Evolutionary conservation across 148 eudicot genomes (phyloP).

Genomic region (Nyssa sinensis): DNA sequence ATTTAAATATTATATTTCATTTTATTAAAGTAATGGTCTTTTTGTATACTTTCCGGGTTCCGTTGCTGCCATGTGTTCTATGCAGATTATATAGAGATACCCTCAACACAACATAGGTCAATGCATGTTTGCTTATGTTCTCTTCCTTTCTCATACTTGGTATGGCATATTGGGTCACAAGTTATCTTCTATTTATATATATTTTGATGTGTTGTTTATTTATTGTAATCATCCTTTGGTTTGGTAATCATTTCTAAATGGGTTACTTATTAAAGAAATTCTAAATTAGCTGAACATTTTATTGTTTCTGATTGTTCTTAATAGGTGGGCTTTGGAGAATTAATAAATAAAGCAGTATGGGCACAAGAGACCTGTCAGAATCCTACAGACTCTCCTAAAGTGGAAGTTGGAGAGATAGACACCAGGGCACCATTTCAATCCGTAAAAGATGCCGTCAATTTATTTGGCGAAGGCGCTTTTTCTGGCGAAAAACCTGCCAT

Average conservation of each 20-base stretch:
- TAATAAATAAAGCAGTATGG: constrained; percentile 9
- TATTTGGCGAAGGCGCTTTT: constrained; percentile 84
- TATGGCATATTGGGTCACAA: neutral
- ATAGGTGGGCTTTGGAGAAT: constrained; percentile 3
- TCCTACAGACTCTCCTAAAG: constrained; percentile 60
- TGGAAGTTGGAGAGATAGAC: constrained; percentile 88
- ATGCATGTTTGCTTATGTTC: neutral
- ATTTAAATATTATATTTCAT: no score
- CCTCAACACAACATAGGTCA: neutral
- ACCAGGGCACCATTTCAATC: constrained; percentile 98
- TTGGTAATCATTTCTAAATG: no score
- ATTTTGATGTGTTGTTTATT: neutral
- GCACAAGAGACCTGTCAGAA: constrained; percentile 50
- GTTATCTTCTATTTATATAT: no score
- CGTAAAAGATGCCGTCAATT: constrained; percentile 93
- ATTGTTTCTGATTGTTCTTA: constrained; percentile 5
- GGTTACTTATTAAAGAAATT: no score
- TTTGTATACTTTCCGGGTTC: no score
- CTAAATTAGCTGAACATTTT: neutral
- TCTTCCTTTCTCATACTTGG: neutral
- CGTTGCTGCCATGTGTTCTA: no score
- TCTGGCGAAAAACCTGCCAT: constrained; percentile 68
- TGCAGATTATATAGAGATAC: no score
- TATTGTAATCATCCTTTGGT: no score
- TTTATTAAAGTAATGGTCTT: no score